Evolutionary conservation across 2,329 filamentous ascomycete species (phyloP).

Genomic region (Venturia effusa): DNA sequence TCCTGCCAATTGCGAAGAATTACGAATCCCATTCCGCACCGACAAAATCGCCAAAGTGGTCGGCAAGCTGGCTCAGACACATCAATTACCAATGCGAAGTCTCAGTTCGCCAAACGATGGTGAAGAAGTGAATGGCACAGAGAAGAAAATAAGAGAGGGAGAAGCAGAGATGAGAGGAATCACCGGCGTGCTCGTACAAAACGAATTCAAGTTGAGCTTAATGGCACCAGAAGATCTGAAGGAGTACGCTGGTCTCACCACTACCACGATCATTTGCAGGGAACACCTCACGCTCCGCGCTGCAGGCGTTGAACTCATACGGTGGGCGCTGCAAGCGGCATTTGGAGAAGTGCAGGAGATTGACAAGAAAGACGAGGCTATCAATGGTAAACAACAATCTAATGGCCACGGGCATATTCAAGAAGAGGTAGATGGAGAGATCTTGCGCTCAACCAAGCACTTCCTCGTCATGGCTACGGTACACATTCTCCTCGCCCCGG

Average conservation of each 20-base stretch:
- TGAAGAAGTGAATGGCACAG: slow-evolving; percentile 24
- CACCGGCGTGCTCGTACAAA: slow-evolving; percentile 87
- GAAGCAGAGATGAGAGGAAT: slow-evolving; percentile 46
- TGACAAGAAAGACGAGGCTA: slow-evolving; percentile 8
- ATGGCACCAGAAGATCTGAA: slow-evolving; percentile 95
- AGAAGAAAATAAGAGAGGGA: slow-evolving; percentile 19
- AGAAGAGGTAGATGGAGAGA: slow-evolving; percentile 56
- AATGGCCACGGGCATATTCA: slow-evolving; percentile 23
- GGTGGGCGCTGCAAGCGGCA: slow-evolving; percentile 87
- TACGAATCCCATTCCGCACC: slow-evolving; percentile 87
- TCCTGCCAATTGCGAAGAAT: slow-evolving; percentile 87
- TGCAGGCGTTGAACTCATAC: slow-evolving; percentile 81
- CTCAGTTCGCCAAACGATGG: slow-evolving; percentile 30
- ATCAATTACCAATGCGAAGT: slow-evolving; percentile 44
- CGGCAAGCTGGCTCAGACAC: slow-evolving; percentile 75
- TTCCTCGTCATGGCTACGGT: slow-evolving; percentile 84
- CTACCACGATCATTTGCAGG: slow-evolving; percentile 85
- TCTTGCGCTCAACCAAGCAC: slow-evolving; percentile 40
- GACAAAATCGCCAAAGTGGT: slow-evolving; percentile 96
- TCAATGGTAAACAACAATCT: slow-evolving; percentile 25
- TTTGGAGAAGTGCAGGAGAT: slow-evolving; percentile 63
- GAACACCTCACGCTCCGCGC: slow-evolving; percentile 81
- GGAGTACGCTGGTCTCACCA: slow-evolving; percentile 94
- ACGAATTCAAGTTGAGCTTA: slow-evolving; percentile 91
- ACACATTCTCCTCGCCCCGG: slow-evolving; percentile 63